Conservation (phyloP, 768 basidiomycete species). For the Suillus hirtellus region DNA sequence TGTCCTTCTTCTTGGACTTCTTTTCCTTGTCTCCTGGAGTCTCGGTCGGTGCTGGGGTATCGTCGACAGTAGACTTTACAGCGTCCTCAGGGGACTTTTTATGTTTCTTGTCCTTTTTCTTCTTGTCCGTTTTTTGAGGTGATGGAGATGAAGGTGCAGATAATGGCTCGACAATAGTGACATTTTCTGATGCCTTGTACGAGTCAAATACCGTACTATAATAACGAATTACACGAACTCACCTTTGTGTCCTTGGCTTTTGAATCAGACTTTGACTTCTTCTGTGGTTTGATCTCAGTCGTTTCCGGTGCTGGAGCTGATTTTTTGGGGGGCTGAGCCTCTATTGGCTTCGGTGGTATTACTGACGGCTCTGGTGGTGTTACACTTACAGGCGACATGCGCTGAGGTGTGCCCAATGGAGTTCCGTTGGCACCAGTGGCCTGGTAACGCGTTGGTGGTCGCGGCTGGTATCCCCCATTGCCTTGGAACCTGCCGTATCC, state of each 20-base stretch:
- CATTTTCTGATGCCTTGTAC: slow-evolving; percentile 15
- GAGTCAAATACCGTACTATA: neutral
- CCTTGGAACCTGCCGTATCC: slow-evolving; percentile 35
- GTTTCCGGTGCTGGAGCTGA: neutral
- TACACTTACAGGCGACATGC: slow-evolving; percentile 46
- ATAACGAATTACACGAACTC: slow-evolving; percentile 9
- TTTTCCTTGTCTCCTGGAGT: slow-evolving; percentile 15
- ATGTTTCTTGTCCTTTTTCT: slow-evolving; percentile 22
- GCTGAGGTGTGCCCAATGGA: slow-evolving; percentile 63
- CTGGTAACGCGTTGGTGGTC: slow-evolving; percentile 20
- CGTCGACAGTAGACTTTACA: slow-evolving; percentile 16
- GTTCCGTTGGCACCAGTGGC: slow-evolving; percentile 70
- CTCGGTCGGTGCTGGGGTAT: slow-evolving; percentile 13
- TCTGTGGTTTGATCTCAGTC: slow-evolving; percentile 10
- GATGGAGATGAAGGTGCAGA: neutral
- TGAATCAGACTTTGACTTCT: slow-evolving; percentile 10
- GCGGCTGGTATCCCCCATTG: slow-evolving; percentile 28
- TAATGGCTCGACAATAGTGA: neutral
- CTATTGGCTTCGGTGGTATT: neutral
- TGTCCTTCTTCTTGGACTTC: slow-evolving; percentile 21
- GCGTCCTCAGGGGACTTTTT: slow-evolving; percentile 16
- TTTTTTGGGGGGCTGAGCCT: neutral
- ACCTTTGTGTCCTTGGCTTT: slow-evolving; percentile 24
- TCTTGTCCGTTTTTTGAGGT: slow-evolving; percentile 16
- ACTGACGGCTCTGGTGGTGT: slow-evolving; percentile 19